A percentile compares a stretch with the other conserved stretches of the same genome.
Conservation (phyloP, 2,329 filamentous ascomycete genomes). For the Aspergillus brunneoviolaceus region DNA sequence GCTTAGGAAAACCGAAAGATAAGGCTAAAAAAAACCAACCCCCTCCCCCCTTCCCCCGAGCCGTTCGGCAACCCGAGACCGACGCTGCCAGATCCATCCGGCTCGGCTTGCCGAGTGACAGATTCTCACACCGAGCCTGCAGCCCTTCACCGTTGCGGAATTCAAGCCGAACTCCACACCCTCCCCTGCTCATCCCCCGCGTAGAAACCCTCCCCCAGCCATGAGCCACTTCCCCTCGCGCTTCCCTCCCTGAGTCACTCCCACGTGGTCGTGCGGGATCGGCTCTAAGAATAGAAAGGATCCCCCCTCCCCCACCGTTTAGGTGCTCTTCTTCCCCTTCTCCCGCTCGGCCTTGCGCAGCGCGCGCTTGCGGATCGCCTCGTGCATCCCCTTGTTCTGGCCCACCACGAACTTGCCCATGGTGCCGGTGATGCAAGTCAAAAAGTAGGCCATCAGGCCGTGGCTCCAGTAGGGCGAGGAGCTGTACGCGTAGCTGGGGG, state of each 20-base stretch:
- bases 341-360: slow-evolving; percentile 81
- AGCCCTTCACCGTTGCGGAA: background rate
- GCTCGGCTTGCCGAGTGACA: background rate
- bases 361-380: slow-evolving; percentile 77
- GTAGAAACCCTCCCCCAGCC: background rate
- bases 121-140: background rate
- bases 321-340: slow-evolving; percentile 55
- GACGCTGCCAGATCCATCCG: background rate
- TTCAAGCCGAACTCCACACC: background rate
- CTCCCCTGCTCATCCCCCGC: background rate
- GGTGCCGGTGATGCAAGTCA: slow-evolving; percentile 61
- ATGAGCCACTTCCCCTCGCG: background rate
- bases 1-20: background rate
- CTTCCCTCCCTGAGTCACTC: background rate
- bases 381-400: slow-evolving; percentile 71
- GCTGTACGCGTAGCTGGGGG: slow-evolving; percentile 75
- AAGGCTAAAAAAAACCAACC: background rate
- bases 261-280: background rate
- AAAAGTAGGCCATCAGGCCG: slow-evolving; percentile 79
- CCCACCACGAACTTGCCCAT: slow-evolving; percentile 58
- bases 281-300: background rate
- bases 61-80: background rate
- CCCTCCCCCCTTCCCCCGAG: too few species aligned
- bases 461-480: slow-evolving; percentile 95
- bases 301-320: slow-evolving; percentile 7